Base-by-base conservation (phyloP, 805 yeast genomes). In the Kodamaea laetipori region DNA sequence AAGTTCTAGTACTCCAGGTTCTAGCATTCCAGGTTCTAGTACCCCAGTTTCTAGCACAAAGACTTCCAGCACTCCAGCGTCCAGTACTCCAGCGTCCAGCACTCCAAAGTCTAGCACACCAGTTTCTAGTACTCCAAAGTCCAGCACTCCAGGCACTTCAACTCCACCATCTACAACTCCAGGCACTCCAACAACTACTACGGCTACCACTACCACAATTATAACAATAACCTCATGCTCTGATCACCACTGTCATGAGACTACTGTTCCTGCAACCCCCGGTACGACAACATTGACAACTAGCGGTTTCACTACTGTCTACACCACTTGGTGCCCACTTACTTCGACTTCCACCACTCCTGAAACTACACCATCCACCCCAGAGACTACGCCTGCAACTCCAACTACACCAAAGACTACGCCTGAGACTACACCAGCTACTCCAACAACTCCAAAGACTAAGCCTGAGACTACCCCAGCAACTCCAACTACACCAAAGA, bases 151-250 rank as follows among this genome's bases (percentile, higher is more conserved):
- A 31, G 56, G 66, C 43, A n/a, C 10, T 6, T 5, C 39, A 24
- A 23, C 24, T 4, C 46, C 54, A 3, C 6, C 38, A 21, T 6
- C 27, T 11, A 53, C 50, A 33, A 40, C 39, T 51, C 39, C 39
- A 37, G 39, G 8, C 6, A 25, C 32, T 17, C 32, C 39, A 24
- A 17, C 30, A 6, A 25, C 30, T 53, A 52, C 58, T 49, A 66
- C 66, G 45, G 60, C 66, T 12, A 28, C 33, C 33, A 28, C 33
- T 12, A 53, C 61, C 33, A 45, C 43, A 10, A 41, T 61, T 27
- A 63, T 63, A 35, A 69, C 75, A 41, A 56, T 69, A 49, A 68
- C 73, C 41, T 61, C 69, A 13, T 69, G 75, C 53, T 41, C 61
- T 17, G 63, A 66, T 42, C 39, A 60, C 54, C 51, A 51, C 45